A percentile compares a stretch with the other conserved stretches of the same genome.
phyloP scores from a whole-genome alignment of 164 flowering plant genomes.

The Macadamia integrifolia region DNA sequence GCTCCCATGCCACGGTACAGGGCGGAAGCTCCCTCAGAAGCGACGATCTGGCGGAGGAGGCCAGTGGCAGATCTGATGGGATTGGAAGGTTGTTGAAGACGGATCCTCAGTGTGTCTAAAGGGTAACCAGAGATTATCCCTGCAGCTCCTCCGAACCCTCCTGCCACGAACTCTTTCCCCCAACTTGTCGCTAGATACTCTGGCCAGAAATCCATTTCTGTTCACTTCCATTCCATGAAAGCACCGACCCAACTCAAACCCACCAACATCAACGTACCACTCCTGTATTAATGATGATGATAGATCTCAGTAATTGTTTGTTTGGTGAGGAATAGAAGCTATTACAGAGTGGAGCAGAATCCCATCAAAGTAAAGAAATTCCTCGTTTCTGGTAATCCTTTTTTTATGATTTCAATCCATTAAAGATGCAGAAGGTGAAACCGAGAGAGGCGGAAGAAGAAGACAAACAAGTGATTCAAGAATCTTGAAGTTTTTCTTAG shows the following conservation, averaged over 20 bases:
- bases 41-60: slow-evolving; percentile 42
- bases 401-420: no score
- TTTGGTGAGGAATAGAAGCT: no score
- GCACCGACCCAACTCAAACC: neutral
- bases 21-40: slow-evolving; percentile 51
- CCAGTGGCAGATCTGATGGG: slow-evolving; percentile 44
- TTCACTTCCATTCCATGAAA: slow-evolving; percentile 14
- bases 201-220: slow-evolving; percentile 83
- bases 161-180: slow-evolving; percentile 90
- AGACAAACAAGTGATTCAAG: no score
- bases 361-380: no score
- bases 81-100: slow-evolving; percentile 50
- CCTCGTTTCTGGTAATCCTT: no score
- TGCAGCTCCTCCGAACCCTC: slow-evolving; percentile 80
- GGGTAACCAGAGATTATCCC: slow-evolving; percentile 85
- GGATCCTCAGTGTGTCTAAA: slow-evolving; percentile 66
- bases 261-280: no score
- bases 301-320: no score
- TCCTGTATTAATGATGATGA: no score
- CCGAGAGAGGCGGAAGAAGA: no score
- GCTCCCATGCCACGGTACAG: slow-evolving; percentile 91
- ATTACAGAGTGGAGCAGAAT: no score
- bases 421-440: no score
- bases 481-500: no score
- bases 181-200: slow-evolving; percentile 79